Evolutionary conservation across 2,329 filamentous ascomycete species (phyloP), one percentile per base, ranked within the genome.

Genomic region (Trichoderma gracile): DNA sequence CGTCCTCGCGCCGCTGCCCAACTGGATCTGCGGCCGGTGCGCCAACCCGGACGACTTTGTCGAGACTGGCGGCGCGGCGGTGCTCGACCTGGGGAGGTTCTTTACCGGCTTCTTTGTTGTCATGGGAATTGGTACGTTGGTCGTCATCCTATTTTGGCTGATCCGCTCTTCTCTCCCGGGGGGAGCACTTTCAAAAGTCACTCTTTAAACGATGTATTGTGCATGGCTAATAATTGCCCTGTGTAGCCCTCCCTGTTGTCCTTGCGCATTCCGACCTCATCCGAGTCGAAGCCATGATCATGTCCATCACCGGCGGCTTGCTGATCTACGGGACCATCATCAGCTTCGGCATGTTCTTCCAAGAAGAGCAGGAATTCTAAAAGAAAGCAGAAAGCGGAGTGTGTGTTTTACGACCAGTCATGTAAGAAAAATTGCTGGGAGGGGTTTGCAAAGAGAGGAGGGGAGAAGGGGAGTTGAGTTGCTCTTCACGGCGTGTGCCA

Each of bases 251-350:
- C 6, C 95, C 95, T 5, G 84, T 91, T 15, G 85, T 98, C 45
- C 87, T 99, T 59, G 93, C 93, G 53, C 95, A 98, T 78, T 90
- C 91, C 67, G 86, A 86, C 65, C 84, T 95, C 68, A 99, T 99
- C 74, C 81, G 87, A 67, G 78, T 90, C 65, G 88, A 92, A 59
- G 95, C 95, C 55, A 96, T 97, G 88, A 81, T 92, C 75, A 99
- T 99, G 95, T 96, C 91, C 59, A 90, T 99, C 71, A 80, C 94
- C 59, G 95, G 95, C 30, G 95, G 95, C 59, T 81, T 97, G 66
- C 81, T 99, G 75, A 99, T 99, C 76, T 99, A 99, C 79, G 92
- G 92, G 64, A 99, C 95, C 55, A 97, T 99, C 75, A 96, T 99
- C 79, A 95, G 91, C 80, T 99, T 99, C 78, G 89, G 91, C 69